These are phyloP conservation scores for Whalleya microplaca DNA, from an alignment of 2,329 filamentous ascomycete species.

Conservation along the genomic window DNA sequence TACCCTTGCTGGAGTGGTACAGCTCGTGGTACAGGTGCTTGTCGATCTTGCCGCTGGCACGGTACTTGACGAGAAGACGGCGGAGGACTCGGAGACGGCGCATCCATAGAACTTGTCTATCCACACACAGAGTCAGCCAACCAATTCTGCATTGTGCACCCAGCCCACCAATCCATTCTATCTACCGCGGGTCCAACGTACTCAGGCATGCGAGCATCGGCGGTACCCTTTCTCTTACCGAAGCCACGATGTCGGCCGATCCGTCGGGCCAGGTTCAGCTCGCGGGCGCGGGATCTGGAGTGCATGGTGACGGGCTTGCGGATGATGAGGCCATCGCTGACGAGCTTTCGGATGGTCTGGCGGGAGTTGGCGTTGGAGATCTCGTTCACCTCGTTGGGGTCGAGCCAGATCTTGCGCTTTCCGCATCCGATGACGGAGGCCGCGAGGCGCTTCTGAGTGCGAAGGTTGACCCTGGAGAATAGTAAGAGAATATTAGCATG, in stretches of 20 bases:
- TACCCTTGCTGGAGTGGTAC: constrained; percentile 99
- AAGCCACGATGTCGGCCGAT: constrained; percentile 98
- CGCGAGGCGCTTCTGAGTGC: constrained; percentile 99
- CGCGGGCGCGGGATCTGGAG: constrained; percentile 94
- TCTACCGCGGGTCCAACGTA: constrained; percentile 65
- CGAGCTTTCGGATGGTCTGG: constrained; percentile 99
- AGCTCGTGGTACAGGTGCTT: constrained; percentile 99
- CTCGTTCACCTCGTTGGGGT: constrained; percentile 98
- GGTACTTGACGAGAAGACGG: constrained; percentile 99
- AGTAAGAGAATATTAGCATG: constrained; percentile 24
- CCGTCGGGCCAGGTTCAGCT: constrained; percentile 90
- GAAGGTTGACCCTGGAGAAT: constrained; percentile 88
- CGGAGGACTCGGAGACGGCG: constrained; percentile 98
- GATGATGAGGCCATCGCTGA: constrained; percentile 99
- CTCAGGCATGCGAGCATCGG: constrained; percentile 98
- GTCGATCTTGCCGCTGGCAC: constrained; percentile 99
- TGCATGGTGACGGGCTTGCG: constrained; percentile 99
- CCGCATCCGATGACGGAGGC: constrained; percentile 98
- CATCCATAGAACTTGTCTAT: constrained; percentile 98
- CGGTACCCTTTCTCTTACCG: constrained; percentile 99
- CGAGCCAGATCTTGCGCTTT: constrained; percentile 99
- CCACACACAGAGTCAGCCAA: constrained; percentile 24
- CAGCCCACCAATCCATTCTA: background rate
- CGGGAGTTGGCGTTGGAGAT: constrained; percentile 99
- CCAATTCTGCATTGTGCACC: too few species aligned